phyloP scores from a whole-genome alignment of 805 yeast species.

The Saturnispora zaruensis region DNA sequence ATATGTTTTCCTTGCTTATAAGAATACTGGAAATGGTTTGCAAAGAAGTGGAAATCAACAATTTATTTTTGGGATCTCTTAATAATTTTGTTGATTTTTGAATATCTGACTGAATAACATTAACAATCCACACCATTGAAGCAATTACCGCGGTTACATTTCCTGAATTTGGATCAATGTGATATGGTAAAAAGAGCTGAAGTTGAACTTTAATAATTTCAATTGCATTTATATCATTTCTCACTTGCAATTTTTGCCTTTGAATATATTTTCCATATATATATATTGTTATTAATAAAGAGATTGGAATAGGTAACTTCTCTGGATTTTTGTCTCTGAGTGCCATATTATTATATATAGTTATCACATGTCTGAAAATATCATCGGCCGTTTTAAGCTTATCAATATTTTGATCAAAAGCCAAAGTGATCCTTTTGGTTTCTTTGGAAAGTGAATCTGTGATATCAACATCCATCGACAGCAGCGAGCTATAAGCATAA shows the following conservation, averaged over 20 bases:
- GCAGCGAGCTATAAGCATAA: slow-evolving; percentile 35
- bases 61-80: slow-evolving; percentile 4
- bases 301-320: slow-evolving; percentile 11
- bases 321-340: slow-evolving; percentile 12
- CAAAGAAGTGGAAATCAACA: slow-evolving; percentile 18
- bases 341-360: slow-evolving; percentile 32
- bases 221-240: slow-evolving; percentile 11
- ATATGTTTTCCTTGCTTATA: slow-evolving; percentile 14
- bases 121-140: slow-evolving; percentile 17
- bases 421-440: slow-evolving; percentile 30
- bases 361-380: slow-evolving; percentile 33
- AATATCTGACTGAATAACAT: slow-evolving; percentile 13
- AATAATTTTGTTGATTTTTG: slow-evolving; percentile 3
- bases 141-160: slow-evolving; percentile 16
- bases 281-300: slow-evolving; percentile 13
- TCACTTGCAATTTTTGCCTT: slow-evolving; percentile 2
- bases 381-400: slow-evolving; percentile 29
- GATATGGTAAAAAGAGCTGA: slow-evolving; percentile 34
- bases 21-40: slow-evolving; percentile 21
- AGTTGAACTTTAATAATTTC: slow-evolving; percentile 35
- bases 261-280: slow-evolving; percentile 21
- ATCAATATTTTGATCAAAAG: slow-evolving; percentile 30
- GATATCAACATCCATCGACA: slow-evolving; percentile 60
- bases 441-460: slow-evolving; percentile 30
- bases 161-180: slow-evolving; percentile 18